Base-by-base conservation (phyloP, 257 asterid species). In the Ilex aquifolium region DNA sequence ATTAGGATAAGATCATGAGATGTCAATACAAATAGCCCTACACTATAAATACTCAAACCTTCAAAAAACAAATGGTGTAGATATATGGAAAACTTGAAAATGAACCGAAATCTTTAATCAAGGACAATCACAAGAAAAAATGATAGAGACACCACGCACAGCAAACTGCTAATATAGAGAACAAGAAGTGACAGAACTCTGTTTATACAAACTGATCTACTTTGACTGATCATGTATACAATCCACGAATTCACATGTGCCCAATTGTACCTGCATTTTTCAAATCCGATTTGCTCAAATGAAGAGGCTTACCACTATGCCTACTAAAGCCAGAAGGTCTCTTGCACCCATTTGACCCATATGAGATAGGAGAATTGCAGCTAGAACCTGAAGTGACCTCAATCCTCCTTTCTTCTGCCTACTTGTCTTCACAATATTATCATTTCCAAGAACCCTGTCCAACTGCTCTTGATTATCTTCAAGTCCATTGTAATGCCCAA, bases 381-480 rank as follows among this genome's bases (percentile, higher is more conserved):
- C 88, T 81, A 93, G 81, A 74, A 90, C 83, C 77, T 93, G 91
- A 65, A 90, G 90, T 44, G 99, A 87, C 79, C 86, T 79, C 80
- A 90, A 77, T 71, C 86, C 88, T 73, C 94, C 98, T 78, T 81
- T 81, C 77, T 75, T 87, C 76, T 80, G 94, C 83, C 86, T 80
- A 74, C 88, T 83, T 70, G 79, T 85, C 71, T 76, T 89, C 42
- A 36, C 42, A 36, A 36, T 36, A 36, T 36, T 36, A 36, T 7
- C 42, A 36, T 71, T 82, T 62, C 79, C 90, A 58, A n/a, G 66
- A 56, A 71, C 65, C 69, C 74, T 73, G 61, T 70, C 85, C 51
- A 77, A 51, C 60, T 73, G 78, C 57, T 69, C 83, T 49, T 62
- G 32, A 59, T 65, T 68, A 31, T 75, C 88, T 48, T 58, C 49